Base-by-base conservation (phyloP, 257 asterid genomes). In the Nicotiana otophora region DNA sequence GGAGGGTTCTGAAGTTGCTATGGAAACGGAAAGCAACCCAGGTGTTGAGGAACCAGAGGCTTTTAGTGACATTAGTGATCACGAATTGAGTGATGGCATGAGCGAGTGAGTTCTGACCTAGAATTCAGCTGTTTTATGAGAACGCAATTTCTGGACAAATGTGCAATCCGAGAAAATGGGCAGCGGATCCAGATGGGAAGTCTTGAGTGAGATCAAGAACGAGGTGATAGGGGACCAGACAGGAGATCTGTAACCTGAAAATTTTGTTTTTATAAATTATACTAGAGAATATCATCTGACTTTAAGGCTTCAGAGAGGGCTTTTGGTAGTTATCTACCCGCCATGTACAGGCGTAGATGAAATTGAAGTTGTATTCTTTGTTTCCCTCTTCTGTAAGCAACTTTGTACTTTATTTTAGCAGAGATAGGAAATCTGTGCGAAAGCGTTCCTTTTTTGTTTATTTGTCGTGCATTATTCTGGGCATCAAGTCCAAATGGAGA, bases 1-100 rank as follows among this genome's bases (percentile, higher is more conserved):
- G 5, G 95, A 85, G 55, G 92, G 89, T 61, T 89, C 92, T 42
- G 90, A 80, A 67, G 95, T 88, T 82, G 87, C 92, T 46, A 91
- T 95, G 97, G 99, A 93, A 65, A 90, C 90, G 2, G 97, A 89
- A 75, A 68, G 86, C 17, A 90, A 84, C 66, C 87, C 90, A 70
- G 94, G 87, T 77, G 90, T 77, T 28, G 82, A 82, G 76, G 91
- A 83, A 82, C 88, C 94, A 77, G 84, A 82, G 70, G 84, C 48
- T 42, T 85, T 86, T 36, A 85, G 90, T 28, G 94, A 89, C 65
- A 34, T 89, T 62, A 91, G 95, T 81, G 93, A 88, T 78, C 85
- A 69, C 7, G 93, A 88, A 81, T 84, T 77, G 80, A 75, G 81
- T 82, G 92, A 88, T 23, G 91, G 70, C 39, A 87, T 89, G 83